These are phyloP conservation scores for Diatrype stigma DNA, from an alignment of 2,329 filamentous ascomycete genomes.

Conservation along the genomic window DNA sequence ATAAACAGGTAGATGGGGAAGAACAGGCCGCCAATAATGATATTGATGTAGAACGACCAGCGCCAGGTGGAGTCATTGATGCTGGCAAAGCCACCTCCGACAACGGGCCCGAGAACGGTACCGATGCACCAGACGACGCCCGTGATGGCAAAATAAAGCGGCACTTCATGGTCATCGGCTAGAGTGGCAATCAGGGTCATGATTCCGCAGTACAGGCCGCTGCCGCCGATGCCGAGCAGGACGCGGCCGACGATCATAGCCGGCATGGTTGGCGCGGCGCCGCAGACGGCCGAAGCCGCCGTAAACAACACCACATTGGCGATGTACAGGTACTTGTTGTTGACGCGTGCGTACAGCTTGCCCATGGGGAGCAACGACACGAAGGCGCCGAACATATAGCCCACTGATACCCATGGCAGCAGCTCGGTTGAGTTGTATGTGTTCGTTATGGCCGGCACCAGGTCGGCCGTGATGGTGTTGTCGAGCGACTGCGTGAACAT, in stretches of 20 bases:
- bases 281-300: conserved; percentile 33
- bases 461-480: conserved; percentile 41
- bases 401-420: conserved; percentile 33
- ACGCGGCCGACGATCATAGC: conserved; percentile 46
- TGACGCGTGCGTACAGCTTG: conserved; percentile 35
- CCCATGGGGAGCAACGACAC: conserved; percentile 31
- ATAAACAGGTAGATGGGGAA: not conserved
- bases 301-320: conserved; percentile 11
- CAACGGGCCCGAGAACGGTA: conserved; percentile 41
- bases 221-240: conserved; percentile 39
- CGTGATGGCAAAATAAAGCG: conserved; percentile 17
- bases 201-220: conserved; percentile 37
- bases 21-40: not conserved
- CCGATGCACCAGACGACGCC: conserved; percentile 38
- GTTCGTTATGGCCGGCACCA: conserved; percentile 34
- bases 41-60: not conserved
- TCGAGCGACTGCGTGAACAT: conserved; percentile 11
- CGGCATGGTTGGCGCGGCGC: conserved; percentile 38
- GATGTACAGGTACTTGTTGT: conserved; percentile 35
- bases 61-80: not conserved
- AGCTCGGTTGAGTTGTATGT: conserved; percentile 30
- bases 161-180: conserved; percentile 17
- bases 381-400: conserved; percentile 33
- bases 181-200: conserved; percentile 17
- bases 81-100: conserved; percentile 23